Base-by-base conservation (phyloP, 1,139 yeast species). In the Zygotorulaspora mrakii region DNA sequence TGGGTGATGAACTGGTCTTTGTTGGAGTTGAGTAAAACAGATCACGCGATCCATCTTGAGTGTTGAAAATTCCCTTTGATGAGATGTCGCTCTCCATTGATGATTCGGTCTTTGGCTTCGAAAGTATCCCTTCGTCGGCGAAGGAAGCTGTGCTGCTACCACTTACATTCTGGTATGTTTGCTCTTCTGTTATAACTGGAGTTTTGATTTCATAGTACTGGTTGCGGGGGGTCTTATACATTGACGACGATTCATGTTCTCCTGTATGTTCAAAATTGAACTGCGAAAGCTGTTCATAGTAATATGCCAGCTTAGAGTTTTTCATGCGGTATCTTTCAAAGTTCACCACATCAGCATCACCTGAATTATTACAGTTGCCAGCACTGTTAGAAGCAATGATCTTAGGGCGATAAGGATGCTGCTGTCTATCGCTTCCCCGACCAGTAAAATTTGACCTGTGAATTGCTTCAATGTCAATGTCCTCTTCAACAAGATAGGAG, bases 401-500 rank as follows among this genome's bases (percentile, higher is more conserved):
- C n/a, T n/a, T 28, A 20, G 18, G 17, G 17, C 18, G 18, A 16
- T 28, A 16, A 14, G 31, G 31, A 9, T 16, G 31, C 21, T 12
- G 17, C 18, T 28, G 10, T n/a, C 14, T 25, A n/a, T n/a, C 28
- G 7, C 14, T 11, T n/a, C n/a, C n/a, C n/a, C n/a, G n/a, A n/a
- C n/a, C n/a, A n/a, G n/a, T n/a, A n/a, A n/a, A n/a, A n/a, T n/a
- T n/a, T n/a, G n/a, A n/a, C n/a, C n/a, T n/a, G n/a, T n/a, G n/a
- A n/a, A n/a, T n/a, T n/a, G n/a, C n/a, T n/a, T n/a, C n/a, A n/a
- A n/a, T n/a, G n/a, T 49, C 57, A 31, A 44, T 37, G 27, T 50
- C 62, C 39, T 58, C 64, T 38, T 58, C 62, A 5, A 54, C 63
- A 12, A 60, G 42, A 33, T 59, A 60, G 2, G 64, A 60, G 38